Base-by-base conservation (phyloP, 345 rosid species). In the Aquilaria yunnanensis region DNA sequence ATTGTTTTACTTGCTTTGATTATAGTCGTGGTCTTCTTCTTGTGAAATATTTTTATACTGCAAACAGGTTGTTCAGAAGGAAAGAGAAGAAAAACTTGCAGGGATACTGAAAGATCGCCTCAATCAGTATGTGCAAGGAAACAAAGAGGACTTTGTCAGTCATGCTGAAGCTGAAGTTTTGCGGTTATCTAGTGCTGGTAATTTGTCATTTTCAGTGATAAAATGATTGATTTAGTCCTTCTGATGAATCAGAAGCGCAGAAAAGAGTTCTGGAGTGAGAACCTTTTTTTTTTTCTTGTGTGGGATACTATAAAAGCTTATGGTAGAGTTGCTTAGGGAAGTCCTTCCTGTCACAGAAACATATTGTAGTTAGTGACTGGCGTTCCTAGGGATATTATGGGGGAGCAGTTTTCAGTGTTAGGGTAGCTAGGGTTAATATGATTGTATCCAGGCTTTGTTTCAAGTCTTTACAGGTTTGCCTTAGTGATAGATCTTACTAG, bases 51-150 rank as follows among this genome's bases (percentile, higher is more conserved):
- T 64, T 67, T 69, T 67, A 8, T 55, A 16, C 67, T 60, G 43
- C 43, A 37, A 37, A 47, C 85, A 94, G 99, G 70, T 77, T 81
- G 88, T 94, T 72, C 97, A 94, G 80, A 94, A 79, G 80, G 99
- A 94, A 70, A 88, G 99, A 77, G 99, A 94, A 74, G 95, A 94
- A 48, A 94, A 85, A 65, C 99, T 94, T 71, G 95, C 77, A 6
- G 80, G 74, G 57, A 80, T 77, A 71, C 74, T 94, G 58, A 86
- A 76, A 83, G 79, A 82, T 68, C 81, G 92, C 68, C 89, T 94
- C 32, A 76, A 81, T 74, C 90, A 80, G 67, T 90, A 94, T 66
- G 82, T 86, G 57, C 80, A 80, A 63, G 89, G 82, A 54, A 85
- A 81, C 74, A 85, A 85, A 74, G 95, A 83, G 12, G 89, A 85